Evolutionary conservation across 169 alveolate species (phyloP).

Genomic region (Eimeria brunetti): DNA sequence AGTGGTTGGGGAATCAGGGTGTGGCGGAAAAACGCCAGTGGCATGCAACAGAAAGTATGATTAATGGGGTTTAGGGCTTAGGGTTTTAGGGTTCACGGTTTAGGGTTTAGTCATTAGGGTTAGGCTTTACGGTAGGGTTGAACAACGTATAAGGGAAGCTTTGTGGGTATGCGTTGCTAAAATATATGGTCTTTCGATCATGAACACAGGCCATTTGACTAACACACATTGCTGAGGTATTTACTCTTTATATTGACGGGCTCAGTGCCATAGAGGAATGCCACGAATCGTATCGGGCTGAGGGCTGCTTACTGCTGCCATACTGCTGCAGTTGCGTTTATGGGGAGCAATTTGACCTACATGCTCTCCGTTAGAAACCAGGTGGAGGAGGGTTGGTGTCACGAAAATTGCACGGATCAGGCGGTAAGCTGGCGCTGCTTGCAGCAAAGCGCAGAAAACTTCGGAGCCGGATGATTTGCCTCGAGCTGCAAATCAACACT

Average conservation of each 20-base stretch:
- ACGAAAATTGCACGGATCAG: background rate
- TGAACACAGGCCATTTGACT: background rate
- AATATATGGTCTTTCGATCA: background rate
- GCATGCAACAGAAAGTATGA: no score
- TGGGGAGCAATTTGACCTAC: background rate
- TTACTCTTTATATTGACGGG: background rate
- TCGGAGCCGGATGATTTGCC: background rate
- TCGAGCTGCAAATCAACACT: background rate
- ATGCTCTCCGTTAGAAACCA: background rate
- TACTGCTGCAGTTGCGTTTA: background rate
- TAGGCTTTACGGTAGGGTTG: no score
- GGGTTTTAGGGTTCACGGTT: no score
- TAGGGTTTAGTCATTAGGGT: no score
- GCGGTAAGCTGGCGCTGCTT: background rate
- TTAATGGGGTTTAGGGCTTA: no score
- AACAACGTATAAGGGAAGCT: no score
- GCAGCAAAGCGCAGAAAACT: background rate
- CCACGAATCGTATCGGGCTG: background rate
- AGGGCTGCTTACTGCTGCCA: background rate
- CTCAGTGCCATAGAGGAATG: background rate
- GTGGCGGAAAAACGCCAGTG: no score
- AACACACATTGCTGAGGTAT: background rate
- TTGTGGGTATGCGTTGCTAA: background rate
- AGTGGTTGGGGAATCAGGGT: no score
- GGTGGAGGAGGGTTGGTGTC: no score